These are phyloP conservation scores for Wickerhamomyces sp. DNA, from an alignment of 1,139 yeast genomes.

Conservation along the genomic window DNA sequence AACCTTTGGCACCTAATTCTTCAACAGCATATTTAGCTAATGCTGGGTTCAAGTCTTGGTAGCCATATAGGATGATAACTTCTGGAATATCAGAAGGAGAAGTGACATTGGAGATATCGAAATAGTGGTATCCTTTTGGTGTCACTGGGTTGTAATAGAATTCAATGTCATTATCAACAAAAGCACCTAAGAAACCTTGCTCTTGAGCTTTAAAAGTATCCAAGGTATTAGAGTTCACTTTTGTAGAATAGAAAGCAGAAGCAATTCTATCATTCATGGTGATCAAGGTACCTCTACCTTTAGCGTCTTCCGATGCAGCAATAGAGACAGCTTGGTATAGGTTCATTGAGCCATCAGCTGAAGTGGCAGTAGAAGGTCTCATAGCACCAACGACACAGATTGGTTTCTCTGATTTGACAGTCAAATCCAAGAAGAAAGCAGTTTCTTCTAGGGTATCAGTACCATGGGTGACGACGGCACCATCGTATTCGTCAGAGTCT, in stretches of 20 bases:
- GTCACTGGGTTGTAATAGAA: conserved; percentile 24
- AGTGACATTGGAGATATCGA: conserved; percentile 19
- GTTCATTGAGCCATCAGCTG: conserved; percentile 60
- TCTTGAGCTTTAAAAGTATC: conserved; percentile 54
- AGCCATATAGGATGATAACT: conserved; percentile 45
- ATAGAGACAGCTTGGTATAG: conserved; percentile 53
- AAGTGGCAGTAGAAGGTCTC: conserved; percentile 56
- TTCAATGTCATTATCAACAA: conserved; percentile 48
- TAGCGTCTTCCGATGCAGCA: conserved; percentile 38
- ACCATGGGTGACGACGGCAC: conserved; percentile 54
- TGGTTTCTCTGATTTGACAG: conserved; percentile 44
- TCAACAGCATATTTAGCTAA: conserved; percentile 33
- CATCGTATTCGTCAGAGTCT: conserved; percentile 22
- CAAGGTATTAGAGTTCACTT: conserved; percentile 51
- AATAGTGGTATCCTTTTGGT: conserved; percentile 20
- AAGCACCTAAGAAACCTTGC: conserved; percentile 54
- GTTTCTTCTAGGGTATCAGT: conserved; percentile 62
- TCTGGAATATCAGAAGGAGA: conserved; percentile 32
- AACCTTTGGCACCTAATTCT: conserved; percentile 40
- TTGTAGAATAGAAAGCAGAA: conserved; percentile 52
- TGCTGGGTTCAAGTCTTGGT: conserved; percentile 45
- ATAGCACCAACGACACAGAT: conserved; percentile 54
- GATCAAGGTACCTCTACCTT: conserved; percentile 48
- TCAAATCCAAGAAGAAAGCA: conserved; percentile 49
- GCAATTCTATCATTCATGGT: conserved; percentile 53